Evolutionary conservation across 2,329 filamentous ascomycete genomes (phyloP), one percentile per base, ranked within the genome.

Genomic region (Nigrospora sphaerica): DNA sequence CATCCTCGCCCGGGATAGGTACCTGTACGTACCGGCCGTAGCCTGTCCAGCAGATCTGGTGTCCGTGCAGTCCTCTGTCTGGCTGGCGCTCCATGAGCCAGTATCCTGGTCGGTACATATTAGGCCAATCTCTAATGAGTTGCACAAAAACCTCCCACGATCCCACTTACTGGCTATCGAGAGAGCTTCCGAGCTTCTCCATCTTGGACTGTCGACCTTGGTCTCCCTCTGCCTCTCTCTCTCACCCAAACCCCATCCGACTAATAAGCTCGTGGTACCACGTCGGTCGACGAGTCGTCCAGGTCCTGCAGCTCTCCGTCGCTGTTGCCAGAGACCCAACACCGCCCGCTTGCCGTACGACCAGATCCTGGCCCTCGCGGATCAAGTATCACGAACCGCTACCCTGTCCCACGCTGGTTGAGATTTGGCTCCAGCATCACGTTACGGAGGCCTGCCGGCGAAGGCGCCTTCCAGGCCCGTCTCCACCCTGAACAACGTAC

Each of bases 301-400:
- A 51, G 54, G 56, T 63, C 59, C 71, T 76, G 71, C 72, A 73
- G 64, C 64, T 65, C 62, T 62, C 70, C 70, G 65, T 61, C 66
- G 61, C 62, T 65, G 62, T 64, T 63, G 64, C 65, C 64, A 68
- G 34, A 58, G 51, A 57, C 57, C 55, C 63, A 66, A 62, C 62
- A 62, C 62, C 67, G 65, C 65, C 69, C 66, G 67, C 66, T 73
- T 72, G 68, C 62, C 61, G 73, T 77, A 68, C 67, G 59, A 75
- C 73, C 64, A 61, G 61, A 62, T 61, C 62, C 64, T 53, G 66
- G 67, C 64, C 63, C 67, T 63, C 66, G 65, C 66, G 68, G 60
- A 68, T 60, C 64, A 59, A 70, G 71, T 75, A 70, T 70, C 66
- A 72, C 72, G 62, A 66, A 70, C 69, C 70, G 71, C 67, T 69